phyloP scores from a whole-genome alignment of 176 grass and related monocot species.

The Tillandsia leiboldiana region DNA sequence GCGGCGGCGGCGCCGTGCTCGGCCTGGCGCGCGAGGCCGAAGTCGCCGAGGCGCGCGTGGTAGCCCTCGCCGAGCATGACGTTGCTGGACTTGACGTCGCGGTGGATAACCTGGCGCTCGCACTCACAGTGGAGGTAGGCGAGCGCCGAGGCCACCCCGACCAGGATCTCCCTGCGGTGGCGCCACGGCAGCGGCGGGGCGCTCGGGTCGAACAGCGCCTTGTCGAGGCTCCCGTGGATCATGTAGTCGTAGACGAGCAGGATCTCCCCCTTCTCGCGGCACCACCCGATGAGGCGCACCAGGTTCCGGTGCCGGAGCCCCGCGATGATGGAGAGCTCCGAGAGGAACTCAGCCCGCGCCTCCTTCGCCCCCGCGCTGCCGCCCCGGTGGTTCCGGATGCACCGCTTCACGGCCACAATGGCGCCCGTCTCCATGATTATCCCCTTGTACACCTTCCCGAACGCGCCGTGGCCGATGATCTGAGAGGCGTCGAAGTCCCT shows the following conservation, averaged over 20 bases:
- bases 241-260: conserved; percentile 96
- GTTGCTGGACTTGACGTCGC: conserved; percentile 98
- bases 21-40: conserved; percentile 67
- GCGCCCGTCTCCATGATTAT: conserved; percentile 85
- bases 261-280: conserved; percentile 89
- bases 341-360: conserved; percentile 75
- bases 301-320: conserved; percentile 93
- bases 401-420: conserved; percentile 89
- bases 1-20: conserved; percentile 68
- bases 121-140: conserved; percentile 94
- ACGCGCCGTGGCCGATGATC: conserved; percentile 91
- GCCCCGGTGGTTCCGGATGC: conserved; percentile 39
- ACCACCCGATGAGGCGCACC: conserved; percentile 79
- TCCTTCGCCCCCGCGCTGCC: conserved; percentile 21
- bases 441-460: conserved; percentile 93
- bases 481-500: conserved; percentile 49
- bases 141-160: conserved; percentile 73
- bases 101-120: conserved; percentile 88
- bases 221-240: conserved; percentile 93
- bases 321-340: conserved; percentile 92
- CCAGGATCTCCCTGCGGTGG: conserved; percentile 56
- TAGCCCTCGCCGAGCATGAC: conserved; percentile 86
- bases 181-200: conserved; percentile 45
- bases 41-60: conserved; percentile 77
- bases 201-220: conserved; percentile 45